Percentiles rank a stretch among this genome's conserved stretches.
These are phyloP conservation scores for Leccinum solheimii DNA, from an alignment of 1,284 basidiomycete genomes.

Conservation along the genomic window DNA sequence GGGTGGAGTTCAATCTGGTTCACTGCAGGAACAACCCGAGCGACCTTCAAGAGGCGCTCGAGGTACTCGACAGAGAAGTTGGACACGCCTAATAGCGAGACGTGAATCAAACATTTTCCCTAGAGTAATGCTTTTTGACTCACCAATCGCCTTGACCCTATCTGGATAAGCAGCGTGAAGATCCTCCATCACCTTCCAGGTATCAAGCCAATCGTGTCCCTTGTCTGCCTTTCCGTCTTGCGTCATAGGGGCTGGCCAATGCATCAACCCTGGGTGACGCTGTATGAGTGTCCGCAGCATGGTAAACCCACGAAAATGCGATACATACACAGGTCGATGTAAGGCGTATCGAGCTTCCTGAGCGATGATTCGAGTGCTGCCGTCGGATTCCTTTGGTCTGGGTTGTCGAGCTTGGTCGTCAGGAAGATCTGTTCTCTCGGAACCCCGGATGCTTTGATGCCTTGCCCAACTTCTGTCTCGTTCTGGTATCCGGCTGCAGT, in stretches of 20 bases:
- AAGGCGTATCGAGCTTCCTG: constrained; percentile 65
- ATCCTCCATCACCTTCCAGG: constrained; percentile 79
- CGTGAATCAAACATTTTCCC: background rate
- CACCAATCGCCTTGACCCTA: constrained; percentile 74
- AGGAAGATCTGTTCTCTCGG: constrained; percentile 69
- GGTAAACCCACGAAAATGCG: constrained; percentile 11
- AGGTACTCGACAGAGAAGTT: constrained; percentile 68
- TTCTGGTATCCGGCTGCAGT: constrained; percentile 56
- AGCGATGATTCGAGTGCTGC: constrained; percentile 74
- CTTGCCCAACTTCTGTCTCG: constrained; percentile 74
- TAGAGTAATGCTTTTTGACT: constrained; percentile 1
- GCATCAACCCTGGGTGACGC: constrained; percentile 63
- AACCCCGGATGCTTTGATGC: constrained; percentile 74
- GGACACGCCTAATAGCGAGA: constrained; percentile 51
- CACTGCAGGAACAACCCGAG: constrained; percentile 72
- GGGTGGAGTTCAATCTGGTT: constrained; percentile 84
- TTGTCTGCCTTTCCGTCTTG: constrained; percentile 50
- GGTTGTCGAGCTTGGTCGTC: constrained; percentile 77
- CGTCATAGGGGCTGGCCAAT: constrained; percentile 72
- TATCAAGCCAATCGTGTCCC: constrained; percentile 64
- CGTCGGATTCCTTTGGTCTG: constrained; percentile 61
- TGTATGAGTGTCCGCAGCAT: background rate
- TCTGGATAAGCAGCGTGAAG: constrained; percentile 62
- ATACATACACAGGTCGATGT: constrained; percentile 76
- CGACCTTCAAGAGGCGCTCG: constrained; percentile 55